These are phyloP conservation scores for Xylaria sp. DNA, from an alignment of 2,329 filamentous ascomycete genomes.

Conservation along the genomic window DNA sequence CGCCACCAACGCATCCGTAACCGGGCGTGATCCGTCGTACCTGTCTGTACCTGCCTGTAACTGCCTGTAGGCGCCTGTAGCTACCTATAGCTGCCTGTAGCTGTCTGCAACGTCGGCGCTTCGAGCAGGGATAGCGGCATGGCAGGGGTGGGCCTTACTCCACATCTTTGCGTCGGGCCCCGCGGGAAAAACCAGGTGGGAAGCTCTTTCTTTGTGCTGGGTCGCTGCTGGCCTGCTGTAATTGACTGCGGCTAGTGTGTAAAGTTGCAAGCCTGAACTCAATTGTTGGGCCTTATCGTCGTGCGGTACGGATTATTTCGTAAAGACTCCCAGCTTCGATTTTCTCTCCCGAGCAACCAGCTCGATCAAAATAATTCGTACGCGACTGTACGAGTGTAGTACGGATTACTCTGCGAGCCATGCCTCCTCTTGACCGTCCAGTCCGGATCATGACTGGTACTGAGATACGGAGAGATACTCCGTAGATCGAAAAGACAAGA, in stretches of 20 bases:
- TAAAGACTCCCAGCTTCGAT: background rate
- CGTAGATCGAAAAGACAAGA: no score
- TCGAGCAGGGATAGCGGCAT: background rate
- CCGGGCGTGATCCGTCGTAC: no score
- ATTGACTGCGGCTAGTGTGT: background rate
- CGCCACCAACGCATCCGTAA: background rate
- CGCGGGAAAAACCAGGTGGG: conserved; percentile 12
- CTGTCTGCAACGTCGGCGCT: background rate
- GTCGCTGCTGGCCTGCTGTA: background rate
- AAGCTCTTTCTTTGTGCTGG: background rate
- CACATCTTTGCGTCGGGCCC: conserved; percentile 9
- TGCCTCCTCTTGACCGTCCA: no score
- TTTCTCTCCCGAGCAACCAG: background rate
- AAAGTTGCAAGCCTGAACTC: conserved; percentile 20
- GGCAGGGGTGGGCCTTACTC: background rate
- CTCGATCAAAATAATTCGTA: background rate
- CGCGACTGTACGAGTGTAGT: no score
- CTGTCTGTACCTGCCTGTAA: no score
- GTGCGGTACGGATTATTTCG: background rate
- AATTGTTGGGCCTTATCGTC: conserved; percentile 29
- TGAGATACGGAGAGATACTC: no score
- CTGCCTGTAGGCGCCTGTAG: no score
- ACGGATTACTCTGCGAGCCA: no score
- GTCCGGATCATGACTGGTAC: no score
- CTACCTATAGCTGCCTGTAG: background rate